Conservation (phyloP, 2,329 filamentous ascomycete genomes). For the Clonostachys chloroleuca region DNA sequence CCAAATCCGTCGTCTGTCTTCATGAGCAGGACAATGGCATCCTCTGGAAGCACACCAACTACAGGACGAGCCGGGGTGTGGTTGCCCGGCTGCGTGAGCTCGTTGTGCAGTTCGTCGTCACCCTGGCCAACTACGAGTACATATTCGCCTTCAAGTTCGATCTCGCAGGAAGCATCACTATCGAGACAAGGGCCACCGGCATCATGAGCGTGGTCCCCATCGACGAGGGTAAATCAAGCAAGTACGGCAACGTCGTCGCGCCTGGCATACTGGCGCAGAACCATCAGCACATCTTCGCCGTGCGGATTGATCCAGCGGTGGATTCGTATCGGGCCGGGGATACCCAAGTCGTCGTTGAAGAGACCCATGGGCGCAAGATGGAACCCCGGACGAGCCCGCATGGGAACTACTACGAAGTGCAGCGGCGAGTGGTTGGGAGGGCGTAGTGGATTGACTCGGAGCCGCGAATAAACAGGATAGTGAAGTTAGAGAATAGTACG, state of each 20-base stretch:
- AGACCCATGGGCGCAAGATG: conserved; percentile 26
- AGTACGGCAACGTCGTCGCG: conserved; percentile 58
- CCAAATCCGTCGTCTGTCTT: conserved; percentile 59
- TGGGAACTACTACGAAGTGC: conserved; percentile 56
- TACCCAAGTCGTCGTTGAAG: conserved; percentile 43
- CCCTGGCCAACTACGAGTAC: conserved; percentile 68
- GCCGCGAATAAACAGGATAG: conserved; percentile 42
- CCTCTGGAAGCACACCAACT: conserved; percentile 69
- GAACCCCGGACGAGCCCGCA: conserved; percentile 52
- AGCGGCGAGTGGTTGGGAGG: conserved; percentile 37
- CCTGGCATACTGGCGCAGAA: conserved; percentile 63
- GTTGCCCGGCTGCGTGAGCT: conserved; percentile 58
- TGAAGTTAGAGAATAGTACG: conserved; percentile 41
- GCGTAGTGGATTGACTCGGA: conserved; percentile 47
- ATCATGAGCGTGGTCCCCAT: conserved; percentile 60
- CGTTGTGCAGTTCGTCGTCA: conserved; percentile 66
- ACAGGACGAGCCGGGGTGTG: conserved; percentile 56
- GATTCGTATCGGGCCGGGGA: conserved; percentile 38
- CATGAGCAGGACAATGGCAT: conserved; percentile 71
- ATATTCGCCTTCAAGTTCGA: conserved; percentile 51
- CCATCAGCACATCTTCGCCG: conserved; percentile 66
- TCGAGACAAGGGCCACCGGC: conserved; percentile 63
- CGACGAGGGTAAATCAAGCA: conserved; percentile 42
- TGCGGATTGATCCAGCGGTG: conserved; percentile 61
- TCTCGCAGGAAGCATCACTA: conserved; percentile 54